Evolutionary conservation across 2,329 filamentous ascomycete species (phyloP).

Genomic region (Sclerotinia trifoliorum): DNA sequence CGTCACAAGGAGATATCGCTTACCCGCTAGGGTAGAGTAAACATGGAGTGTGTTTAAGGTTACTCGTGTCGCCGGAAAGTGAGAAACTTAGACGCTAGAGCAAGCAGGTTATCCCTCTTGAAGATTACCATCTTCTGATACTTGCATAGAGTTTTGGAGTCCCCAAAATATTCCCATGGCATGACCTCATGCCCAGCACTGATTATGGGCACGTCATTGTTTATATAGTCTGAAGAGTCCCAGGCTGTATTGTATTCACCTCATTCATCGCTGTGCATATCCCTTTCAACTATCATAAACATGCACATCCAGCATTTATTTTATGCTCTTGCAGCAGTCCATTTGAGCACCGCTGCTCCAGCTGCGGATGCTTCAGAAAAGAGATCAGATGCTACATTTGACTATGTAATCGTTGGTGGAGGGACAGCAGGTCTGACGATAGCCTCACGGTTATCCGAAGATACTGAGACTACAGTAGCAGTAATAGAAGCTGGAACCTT

Average conservation of each 20-base stretch:
- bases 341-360: not conserved
- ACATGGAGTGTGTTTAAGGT: no score
- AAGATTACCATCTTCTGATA: no score
- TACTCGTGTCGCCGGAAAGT: no score
- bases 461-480: constrained; percentile 43
- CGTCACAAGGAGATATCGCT: not conserved
- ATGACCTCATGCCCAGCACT: not conserved
- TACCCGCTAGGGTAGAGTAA: not conserved
- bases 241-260: not conserved
- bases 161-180: no score
- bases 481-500: constrained; percentile 27
- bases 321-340: not conserved
- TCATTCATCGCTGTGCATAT: not conserved
- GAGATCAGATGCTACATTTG: constrained; percentile 28
- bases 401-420: constrained; percentile 48
- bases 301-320: not conserved
- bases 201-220: not conserved
- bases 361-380: not conserved
- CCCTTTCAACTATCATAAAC: not conserved
- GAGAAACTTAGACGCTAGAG: no score
- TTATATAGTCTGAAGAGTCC: not conserved
- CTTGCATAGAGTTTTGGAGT: no score
- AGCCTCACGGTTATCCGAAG: constrained; percentile 56
- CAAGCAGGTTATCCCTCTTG: no score
- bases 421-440: constrained; percentile 47